Evolutionary conservation across 1,284 basidiomycete genomes (phyloP).

Genomic region (Vanrija sp.): DNA sequence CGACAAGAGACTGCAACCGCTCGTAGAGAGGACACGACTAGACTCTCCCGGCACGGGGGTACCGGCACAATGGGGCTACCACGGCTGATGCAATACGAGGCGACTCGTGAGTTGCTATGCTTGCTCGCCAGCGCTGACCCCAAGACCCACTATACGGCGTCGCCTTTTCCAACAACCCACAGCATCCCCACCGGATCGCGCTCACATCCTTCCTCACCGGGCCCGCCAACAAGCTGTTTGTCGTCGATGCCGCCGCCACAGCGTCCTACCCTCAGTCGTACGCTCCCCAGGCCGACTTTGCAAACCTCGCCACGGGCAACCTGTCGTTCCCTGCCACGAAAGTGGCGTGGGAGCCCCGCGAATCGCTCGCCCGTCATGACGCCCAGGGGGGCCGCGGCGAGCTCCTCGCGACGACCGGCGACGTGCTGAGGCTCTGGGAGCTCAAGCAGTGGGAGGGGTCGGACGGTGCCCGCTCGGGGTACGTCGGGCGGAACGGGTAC

Average conservation of each 20-base stretch:
- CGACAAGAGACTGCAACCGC: too few relatives aligned
- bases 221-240: slow-evolving; percentile 40
- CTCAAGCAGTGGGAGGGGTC: slow-evolving; percentile 52
- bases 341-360: slow-evolving; percentile 46
- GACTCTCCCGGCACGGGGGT: too few relatives aligned
- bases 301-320: slow-evolving; percentile 30
- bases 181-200: slow-evolving; percentile 40
- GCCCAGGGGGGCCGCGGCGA: slow-evolving; percentile 52
- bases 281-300: slow-evolving; percentile 19
- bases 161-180: slow-evolving; percentile 41
- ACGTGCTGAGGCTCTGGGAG: slow-evolving; percentile 85
- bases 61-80: slow-evolving; percentile 23
- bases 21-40: too few relatives aligned
- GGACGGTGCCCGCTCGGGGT: slow-evolving; percentile 46
- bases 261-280: not conserved
- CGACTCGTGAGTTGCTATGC: slow-evolving; percentile 19
- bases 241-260: slow-evolving; percentile 29
- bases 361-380: slow-evolving; percentile 28
- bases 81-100: slow-evolving; percentile 24
- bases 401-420: slow-evolving; percentile 82
- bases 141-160: slow-evolving; percentile 47
- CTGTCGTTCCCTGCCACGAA: slow-evolving; percentile 46
- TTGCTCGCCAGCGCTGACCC: not conserved
- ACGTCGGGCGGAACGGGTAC: slow-evolving; percentile 47
- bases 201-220: slow-evolving; percentile 40